Base-by-base conservation (phyloP, 164 flowering plant genomes). In the Protea cynaroides region DNA sequence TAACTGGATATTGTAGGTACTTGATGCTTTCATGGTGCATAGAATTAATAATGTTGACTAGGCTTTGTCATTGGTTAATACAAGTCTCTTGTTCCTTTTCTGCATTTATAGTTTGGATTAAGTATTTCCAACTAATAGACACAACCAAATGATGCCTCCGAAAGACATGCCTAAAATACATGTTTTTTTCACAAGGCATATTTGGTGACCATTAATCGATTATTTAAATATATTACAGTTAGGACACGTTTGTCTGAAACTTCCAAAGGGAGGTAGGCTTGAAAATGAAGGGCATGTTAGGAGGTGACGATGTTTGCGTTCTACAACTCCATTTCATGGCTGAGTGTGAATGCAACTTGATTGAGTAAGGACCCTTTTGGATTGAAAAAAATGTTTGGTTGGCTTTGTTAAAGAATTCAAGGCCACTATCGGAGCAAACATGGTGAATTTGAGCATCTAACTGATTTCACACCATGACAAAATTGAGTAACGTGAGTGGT, bases 271-370 rank as follows among this genome's bases (percentile, higher is more conserved):
- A 65, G 14, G 11, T 38, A 36, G 0, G 57, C 25, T 61, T 69
- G 72, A 15, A 63, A 49, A 15, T 47, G 72, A 29, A 69, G 22
- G n/a, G 66, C 62, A 9, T 46, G 57, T 36, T 15, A 62, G 23
- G 3, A 62, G n/a, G 7, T 62, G 58, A 0, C 8, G 62, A 47
- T 62, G 62, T 23, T 69, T 69, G 14, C 21, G 37, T 55, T 68
- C 60, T 2, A 68, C 59, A 1, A 56, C 50, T 17, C 61, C 61
- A 44, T 65, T 65, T 65, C 59, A 21, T 12, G 58, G 58, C 21
- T 47, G 66, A 55, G 71, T 69, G 29, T 56, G 56, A 38, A 69
- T 62, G 38, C 50, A 63, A 69, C 57, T 69, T 0, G 62, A 19
- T 36, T 69, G 66, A 49, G 47, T 57, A 29, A 21, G 56, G 7